Percentiles rank a stretch among this genome's conserved stretches.
Conservation (phyloP, 1,139 yeast species). For the Debaryomyces sp. region DNA sequence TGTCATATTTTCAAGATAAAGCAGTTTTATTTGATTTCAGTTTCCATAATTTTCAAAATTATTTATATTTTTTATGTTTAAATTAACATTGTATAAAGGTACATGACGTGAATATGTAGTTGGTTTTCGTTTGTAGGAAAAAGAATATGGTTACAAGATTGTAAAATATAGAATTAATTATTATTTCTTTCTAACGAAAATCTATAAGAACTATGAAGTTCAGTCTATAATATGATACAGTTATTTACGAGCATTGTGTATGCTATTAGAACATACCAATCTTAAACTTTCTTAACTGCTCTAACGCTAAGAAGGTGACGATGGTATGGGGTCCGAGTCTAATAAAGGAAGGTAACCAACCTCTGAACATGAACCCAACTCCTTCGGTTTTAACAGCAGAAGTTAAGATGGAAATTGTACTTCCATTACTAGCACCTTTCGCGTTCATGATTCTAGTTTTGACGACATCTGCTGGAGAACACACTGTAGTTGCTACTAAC, state of each 20-base stretch:
- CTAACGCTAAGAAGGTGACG: slow-evolving; percentile 78
- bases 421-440: slow-evolving; percentile 47
- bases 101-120: neutral
- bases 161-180: neutral
- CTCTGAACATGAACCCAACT: slow-evolving; percentile 77
- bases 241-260: neutral
- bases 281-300: slow-evolving; percentile 65
- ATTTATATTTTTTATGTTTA: slow-evolving; percentile 4
- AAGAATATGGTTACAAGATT: neutral
- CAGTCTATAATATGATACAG: slow-evolving; percentile 5
- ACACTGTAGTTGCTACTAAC: slow-evolving; percentile 52
- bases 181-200: neutral
- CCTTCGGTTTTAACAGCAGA: slow-evolving; percentile 72
- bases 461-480: slow-evolving; percentile 91
- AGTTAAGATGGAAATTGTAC: slow-evolving; percentile 54
- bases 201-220: slow-evolving; percentile 2
- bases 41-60: slow-evolving; percentile 3
- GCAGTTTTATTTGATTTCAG: neutral
- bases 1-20: slow-evolving; percentile 8
- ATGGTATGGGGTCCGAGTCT: slow-evolving; percentile 91
- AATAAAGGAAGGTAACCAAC: slow-evolving; percentile 88
- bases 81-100: slow-evolving; percentile 7
- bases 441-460: slow-evolving; percentile 86
- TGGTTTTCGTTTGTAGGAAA: neutral
- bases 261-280: slow-evolving; percentile 45